Conservation (phyloP, 129 eudicot genomes). For the Deinandra increscens region DNA sequence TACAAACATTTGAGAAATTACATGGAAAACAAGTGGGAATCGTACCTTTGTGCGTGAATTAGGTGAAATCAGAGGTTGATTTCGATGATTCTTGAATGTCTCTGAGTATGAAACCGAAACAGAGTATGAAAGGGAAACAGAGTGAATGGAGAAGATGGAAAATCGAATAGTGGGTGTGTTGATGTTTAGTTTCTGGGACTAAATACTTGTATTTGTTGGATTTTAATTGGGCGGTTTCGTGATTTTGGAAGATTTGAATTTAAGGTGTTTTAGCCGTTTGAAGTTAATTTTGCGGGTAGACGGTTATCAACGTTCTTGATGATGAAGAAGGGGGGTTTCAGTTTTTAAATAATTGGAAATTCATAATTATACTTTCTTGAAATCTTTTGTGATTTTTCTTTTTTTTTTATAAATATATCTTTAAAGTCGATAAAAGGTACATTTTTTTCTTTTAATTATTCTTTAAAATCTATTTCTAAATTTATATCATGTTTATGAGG, state of each 20-base stretch:
- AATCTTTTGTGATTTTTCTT: too few species aligned
- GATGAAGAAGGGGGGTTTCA: neutral
- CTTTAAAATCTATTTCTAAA: too few species aligned
- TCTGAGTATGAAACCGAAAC: slow-evolving; percentile 2
- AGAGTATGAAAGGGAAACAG: neutral
- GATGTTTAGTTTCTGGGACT: slow-evolving; percentile 2
- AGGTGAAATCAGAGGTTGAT: slow-evolving; percentile 40
- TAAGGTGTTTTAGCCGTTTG: slow-evolving; percentile 37
- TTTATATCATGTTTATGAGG: too few species aligned
- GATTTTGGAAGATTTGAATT: slow-evolving; percentile 26
- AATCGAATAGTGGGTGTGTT: slow-evolving; percentile 8
- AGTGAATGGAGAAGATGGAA: neutral
- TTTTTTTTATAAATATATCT: too few species aligned
- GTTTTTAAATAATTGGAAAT: neutral
- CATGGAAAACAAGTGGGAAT: neutral
- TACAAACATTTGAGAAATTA: neutral
- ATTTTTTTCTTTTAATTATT: too few species aligned
- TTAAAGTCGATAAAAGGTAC: too few species aligned
- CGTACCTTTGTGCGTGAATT: neutral
- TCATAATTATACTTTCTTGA: neutral
- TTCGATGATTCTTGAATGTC: slow-evolving; percentile 20
- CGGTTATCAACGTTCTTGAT: slow-evolving; percentile 21
- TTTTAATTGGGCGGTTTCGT: slow-evolving; percentile 28
- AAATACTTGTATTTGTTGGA: slow-evolving; percentile 13
- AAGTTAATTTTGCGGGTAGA: slow-evolving; percentile 36